Evolutionary conservation across 108 stramenopile genomes (phyloP).

Genomic region (Cyclotella kingstonii): DNA sequence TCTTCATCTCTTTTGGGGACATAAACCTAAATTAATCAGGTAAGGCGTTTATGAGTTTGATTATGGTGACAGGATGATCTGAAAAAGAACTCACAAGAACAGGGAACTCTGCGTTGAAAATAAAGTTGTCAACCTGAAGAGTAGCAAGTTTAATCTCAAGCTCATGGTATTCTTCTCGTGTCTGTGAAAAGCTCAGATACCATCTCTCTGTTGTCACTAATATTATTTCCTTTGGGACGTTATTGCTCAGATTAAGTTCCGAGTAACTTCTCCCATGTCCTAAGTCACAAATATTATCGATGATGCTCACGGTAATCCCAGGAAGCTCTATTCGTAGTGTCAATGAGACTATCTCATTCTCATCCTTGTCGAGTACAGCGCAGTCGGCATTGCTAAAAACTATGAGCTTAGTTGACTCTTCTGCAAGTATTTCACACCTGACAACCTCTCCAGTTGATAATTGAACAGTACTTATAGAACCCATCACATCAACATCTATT

Average conservation of each 20-base stretch:
- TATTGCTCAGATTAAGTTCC: neutral
- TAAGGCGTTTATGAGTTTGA: neutral
- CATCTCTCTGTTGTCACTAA: constrained; percentile 27
- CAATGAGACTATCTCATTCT: constrained; percentile 51
- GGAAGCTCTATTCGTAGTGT: constrained; percentile 53
- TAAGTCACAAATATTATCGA: constrained; percentile 54
- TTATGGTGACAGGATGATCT: neutral
- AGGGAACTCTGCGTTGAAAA: constrained; percentile 66
- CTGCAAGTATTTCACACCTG: constrained; percentile 60
- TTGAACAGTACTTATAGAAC: constrained; percentile 49
- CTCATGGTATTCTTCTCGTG: constrained; percentile 71
- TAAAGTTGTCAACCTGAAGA: constrained; percentile 78
- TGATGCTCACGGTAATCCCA: constrained; percentile 51
- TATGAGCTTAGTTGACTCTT: constrained; percentile 74
- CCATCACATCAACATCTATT: constrained; percentile 73
- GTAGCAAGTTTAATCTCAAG: constrained; percentile 55
- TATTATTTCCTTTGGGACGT: constrained; percentile 52
- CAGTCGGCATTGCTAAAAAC: constrained; percentile 42
- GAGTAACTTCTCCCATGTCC: constrained; percentile 31
- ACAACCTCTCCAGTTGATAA: constrained; percentile 46
- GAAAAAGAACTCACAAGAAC: constrained; percentile 51
- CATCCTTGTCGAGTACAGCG: constrained; percentile 15
- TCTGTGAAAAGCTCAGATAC: constrained; percentile 57
- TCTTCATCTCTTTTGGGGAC: constrained; percentile 50
- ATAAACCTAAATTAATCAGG: constrained; percentile 32